These are phyloP conservation scores for Murraya koenigii DNA, from an alignment of 345 rosid genomes.

Conservation along the genomic window DNA sequence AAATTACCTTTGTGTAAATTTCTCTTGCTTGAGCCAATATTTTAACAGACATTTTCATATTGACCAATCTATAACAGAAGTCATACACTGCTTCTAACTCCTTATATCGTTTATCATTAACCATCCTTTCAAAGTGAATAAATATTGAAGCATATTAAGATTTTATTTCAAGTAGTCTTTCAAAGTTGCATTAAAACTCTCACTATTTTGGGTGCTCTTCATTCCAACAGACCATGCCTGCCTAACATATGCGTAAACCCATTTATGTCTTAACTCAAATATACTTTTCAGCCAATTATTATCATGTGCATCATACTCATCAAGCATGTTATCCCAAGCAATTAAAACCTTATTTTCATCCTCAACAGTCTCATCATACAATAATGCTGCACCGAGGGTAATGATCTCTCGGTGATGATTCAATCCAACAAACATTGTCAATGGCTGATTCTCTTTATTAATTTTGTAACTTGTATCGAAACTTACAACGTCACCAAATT, in stretches of 20 bases:
- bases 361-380: too few species aligned
- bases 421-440: too few species aligned
- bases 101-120: not conserved
- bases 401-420: too few species aligned
- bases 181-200: too few species aligned
- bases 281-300: not conserved
- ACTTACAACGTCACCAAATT: not conserved
- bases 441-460: too few species aligned
- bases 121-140: not conserved
- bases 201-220: not conserved
- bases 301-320: not conserved
- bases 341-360: not conserved
- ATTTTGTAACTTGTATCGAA: conserved; percentile 4
- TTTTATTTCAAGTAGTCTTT: too few species aligned
- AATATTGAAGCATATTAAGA: too few species aligned
- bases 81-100: not conserved
- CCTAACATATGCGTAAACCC: not conserved
- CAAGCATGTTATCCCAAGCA: too few species aligned
- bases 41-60: not conserved
- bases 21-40: not conserved
- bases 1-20: not conserved
- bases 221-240: not conserved
- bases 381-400: too few species aligned
- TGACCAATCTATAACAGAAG: not conserved
- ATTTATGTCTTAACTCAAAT: not conserved